These are phyloP conservation scores for Saccharomycopsis javanensis DNA, from an alignment of 805 yeast species.

Conservation along the genomic window DNA sequence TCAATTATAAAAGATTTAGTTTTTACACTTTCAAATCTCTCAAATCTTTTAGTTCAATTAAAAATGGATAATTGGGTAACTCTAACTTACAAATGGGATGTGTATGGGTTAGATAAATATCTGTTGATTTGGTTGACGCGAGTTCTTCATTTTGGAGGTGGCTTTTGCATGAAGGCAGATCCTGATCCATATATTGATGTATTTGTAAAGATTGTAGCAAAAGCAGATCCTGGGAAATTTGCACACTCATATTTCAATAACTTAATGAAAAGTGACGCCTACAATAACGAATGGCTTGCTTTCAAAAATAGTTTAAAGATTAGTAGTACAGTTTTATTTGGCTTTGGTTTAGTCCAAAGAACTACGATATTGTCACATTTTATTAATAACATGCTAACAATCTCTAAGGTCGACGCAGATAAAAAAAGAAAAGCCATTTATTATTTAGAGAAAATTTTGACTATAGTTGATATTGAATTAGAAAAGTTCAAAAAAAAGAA, in stretches of 20 bases:
- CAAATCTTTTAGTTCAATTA: slow-evolving; percentile 13
- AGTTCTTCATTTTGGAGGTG: slow-evolving; percentile 6
- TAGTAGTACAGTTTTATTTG: not conserved
- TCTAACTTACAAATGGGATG: slow-evolving; percentile 14
- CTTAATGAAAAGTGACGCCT: not conserved
- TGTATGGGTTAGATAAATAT: slow-evolving; percentile 2
- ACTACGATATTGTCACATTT: slow-evolving; percentile 3
- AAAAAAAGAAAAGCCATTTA: not conserved
- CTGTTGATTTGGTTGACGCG: slow-evolving; percentile 13
- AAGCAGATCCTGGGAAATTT: not conserved
- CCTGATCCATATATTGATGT: slow-evolving; percentile 6
- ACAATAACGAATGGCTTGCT: slow-evolving; percentile 4
- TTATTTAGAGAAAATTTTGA: not conserved
- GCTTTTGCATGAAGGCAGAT: slow-evolving; percentile 5
- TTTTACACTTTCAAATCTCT: slow-evolving; percentile 4
- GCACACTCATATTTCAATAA: slow-evolving; percentile 4
- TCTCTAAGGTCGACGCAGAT: not conserved
- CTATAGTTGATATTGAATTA: not conserved
- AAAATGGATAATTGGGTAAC: slow-evolving; percentile 16
- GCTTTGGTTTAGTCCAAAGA: not conserved
- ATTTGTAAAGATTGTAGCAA: slow-evolving; percentile 4
- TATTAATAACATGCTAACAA: not conserved
- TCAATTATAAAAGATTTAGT: slow-evolving; percentile 5
- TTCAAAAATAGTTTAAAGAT: not conserved
- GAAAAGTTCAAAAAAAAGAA: not conserved